Evolutionary conservation across 257 asterid species (phyloP).

Genomic region (Ilex aquifolium): DNA sequence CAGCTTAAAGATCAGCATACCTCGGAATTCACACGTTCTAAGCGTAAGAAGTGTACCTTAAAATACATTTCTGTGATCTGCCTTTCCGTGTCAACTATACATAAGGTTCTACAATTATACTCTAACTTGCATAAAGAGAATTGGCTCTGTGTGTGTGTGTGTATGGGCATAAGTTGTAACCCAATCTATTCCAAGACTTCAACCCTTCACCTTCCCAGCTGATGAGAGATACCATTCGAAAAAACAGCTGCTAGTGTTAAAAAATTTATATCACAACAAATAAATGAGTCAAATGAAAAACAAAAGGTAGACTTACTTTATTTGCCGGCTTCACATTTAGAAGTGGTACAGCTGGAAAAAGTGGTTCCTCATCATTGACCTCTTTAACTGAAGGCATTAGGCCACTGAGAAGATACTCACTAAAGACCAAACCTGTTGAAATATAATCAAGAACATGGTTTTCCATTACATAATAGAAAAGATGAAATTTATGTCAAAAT

Average conservation of each 20-base stretch:
- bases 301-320: slow-evolving; percentile 32
- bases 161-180: too few relatives aligned
- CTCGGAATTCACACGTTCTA: too few relatives aligned
- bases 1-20: too few relatives aligned
- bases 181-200: too few relatives aligned
- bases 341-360: slow-evolving; percentile 73
- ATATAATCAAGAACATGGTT: neutral
- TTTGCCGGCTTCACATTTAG: slow-evolving; percentile 54
- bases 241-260: slow-evolving; percentile 1
- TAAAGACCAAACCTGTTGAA: slow-evolving; percentile 76
- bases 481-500: neutral
- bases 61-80: too few relatives aligned
- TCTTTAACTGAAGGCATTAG: slow-evolving; percentile 90
- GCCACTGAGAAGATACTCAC: slow-evolving; percentile 94
- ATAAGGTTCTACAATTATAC: too few relatives aligned
- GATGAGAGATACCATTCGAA: too few relatives aligned
- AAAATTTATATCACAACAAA: slow-evolving; percentile 6
- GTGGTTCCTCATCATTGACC: slow-evolving; percentile 91
- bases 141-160: too few relatives aligned
- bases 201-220: too few relatives aligned
- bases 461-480: neutral
- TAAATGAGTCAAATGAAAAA: slow-evolving; percentile 4
- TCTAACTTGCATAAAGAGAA: too few relatives aligned
- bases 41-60: too few relatives aligned
- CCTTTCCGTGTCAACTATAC: too few relatives aligned